Evolutionary conservation across 768 basidiomycete genomes (phyloP).

Genomic region (Tricholoma furcatifolium): DNA sequence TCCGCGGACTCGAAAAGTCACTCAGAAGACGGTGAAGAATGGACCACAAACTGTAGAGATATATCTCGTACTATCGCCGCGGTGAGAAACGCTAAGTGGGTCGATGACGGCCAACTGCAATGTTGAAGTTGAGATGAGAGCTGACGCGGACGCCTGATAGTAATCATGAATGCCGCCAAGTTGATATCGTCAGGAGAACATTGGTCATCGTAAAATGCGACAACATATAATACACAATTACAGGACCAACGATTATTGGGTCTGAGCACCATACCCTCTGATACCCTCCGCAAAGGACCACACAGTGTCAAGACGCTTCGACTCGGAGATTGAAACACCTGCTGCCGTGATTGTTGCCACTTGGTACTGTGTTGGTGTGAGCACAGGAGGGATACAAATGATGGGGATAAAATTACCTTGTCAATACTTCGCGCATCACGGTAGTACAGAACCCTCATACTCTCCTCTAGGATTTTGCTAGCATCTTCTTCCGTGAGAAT

Average conservation of each 20-base stretch:
- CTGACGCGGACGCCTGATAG: no score
- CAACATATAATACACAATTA: constrained; percentile 11
- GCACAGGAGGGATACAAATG: neutral
- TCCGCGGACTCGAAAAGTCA: no score
- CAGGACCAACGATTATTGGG: constrained; percentile 50
- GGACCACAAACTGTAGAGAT: no score
- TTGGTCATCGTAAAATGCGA: neutral
- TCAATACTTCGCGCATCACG: constrained; percentile 94
- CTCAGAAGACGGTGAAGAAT: no score
- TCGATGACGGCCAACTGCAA: no score
- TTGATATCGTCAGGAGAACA: no score
- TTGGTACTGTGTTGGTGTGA: constrained; percentile 70
- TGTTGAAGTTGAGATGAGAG: no score
- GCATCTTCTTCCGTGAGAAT: constrained; percentile 79
- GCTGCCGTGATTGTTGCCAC: constrained; percentile 81
- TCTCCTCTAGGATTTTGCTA: constrained; percentile 70
- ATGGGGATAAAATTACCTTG: constrained; percentile 61
- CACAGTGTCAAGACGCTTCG: constrained; percentile 68
- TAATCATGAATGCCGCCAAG: no score
- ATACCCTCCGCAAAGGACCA: constrained; percentile 95
- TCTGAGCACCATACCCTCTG: constrained; percentile 88
- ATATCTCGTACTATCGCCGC: no score
- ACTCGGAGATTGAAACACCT: constrained; percentile 79
- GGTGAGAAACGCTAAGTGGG: no score
- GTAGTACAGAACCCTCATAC: constrained; percentile 94